phyloP scores from a whole-genome alignment of 257 asterid genomes.

The Solanum medicagineum region DNA sequence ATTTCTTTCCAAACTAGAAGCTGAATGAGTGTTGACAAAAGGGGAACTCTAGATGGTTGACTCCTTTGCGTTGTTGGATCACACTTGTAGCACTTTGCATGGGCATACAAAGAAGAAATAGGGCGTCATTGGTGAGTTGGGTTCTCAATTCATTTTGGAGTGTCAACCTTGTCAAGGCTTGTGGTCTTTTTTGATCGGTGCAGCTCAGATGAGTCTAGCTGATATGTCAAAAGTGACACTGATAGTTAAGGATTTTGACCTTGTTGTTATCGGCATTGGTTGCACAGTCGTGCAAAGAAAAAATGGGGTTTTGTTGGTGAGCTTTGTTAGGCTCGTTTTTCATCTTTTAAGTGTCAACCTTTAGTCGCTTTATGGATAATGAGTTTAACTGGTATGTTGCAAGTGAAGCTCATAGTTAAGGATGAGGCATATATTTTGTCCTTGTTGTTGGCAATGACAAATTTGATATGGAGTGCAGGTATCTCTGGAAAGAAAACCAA shows the following conservation, averaged over 20 bases:
- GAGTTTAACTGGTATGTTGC: not conserved
- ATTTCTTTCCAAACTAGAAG: not conserved
- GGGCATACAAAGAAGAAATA: not conserved
- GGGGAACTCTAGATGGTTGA: not conserved
- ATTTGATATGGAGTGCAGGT: not conserved
- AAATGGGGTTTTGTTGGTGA: not conserved
- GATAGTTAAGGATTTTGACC: not conserved
- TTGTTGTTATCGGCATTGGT: not conserved
- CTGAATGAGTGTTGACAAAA: not conserved
- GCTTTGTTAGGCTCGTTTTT: not conserved
- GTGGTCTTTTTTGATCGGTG: not conserved
- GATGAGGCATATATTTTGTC: not conserved
- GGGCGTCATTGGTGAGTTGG: not conserved
- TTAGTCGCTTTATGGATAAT: not conserved
- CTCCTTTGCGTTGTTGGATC: not conserved
- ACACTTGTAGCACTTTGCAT: not conserved
- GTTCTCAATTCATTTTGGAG: not conserved
- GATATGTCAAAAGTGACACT: not conserved
- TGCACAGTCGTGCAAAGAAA: not conserved
- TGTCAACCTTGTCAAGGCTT: not conserved
- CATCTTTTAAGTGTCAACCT: not conserved
- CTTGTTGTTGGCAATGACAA: not conserved
- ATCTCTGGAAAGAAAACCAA: not conserved
- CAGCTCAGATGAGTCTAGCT: not conserved
- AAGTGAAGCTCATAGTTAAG: not conserved